Conservation (phyloP, 2,329 filamentous ascomycete genomes). For the Chrysoporthe cubensis region DNA sequence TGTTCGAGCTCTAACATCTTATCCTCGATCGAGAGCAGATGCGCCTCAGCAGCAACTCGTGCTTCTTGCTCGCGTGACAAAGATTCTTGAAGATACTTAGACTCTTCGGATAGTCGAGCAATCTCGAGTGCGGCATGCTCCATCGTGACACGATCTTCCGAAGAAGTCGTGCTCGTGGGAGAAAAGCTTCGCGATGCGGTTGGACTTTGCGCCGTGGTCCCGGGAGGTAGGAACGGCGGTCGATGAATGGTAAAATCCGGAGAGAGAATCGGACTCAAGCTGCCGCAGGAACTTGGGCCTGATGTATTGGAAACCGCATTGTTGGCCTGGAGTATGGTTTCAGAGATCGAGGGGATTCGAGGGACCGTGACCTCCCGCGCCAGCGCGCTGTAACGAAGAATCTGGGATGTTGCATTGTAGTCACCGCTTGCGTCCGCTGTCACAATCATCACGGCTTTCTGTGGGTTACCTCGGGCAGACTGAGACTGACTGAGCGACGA, state of each 20-base stretch:
- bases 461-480: constrained; percentile 64
- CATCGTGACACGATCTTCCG: constrained; percentile 70
- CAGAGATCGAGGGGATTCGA: constrained; percentile 80
- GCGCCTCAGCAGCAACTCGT: constrained; percentile 72
- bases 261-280: constrained; percentile 36
- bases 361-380: constrained; percentile 92
- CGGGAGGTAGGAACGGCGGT: constrained; percentile 46
- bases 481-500: constrained; percentile 46
- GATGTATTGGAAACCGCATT: constrained; percentile 39
- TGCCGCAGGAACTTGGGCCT: constrained; percentile 29
- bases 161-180: constrained; percentile 44
- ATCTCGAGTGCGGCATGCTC: constrained; percentile 83
- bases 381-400: constrained; percentile 89
- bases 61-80: constrained; percentile 72
- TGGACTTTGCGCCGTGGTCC: constrained; percentile 33
- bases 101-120: constrained; percentile 74
- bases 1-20: constrained; percentile 72
- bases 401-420: constrained; percentile 96
- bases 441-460: constrained; percentile 94
- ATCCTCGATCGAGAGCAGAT: constrained; percentile 72
- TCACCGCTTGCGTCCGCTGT: constrained; percentile 92
- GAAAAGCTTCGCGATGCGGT: constrained; percentile 43
- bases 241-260: constrained; percentile 40
- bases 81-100: constrained; percentile 73
- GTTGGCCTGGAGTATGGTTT: constrained; percentile 61